Evolutionary conservation across 1,284 basidiomycete species (phyloP), one percentile per base, ranked within the genome.

Genomic region (Athelia psychrophila): DNA sequence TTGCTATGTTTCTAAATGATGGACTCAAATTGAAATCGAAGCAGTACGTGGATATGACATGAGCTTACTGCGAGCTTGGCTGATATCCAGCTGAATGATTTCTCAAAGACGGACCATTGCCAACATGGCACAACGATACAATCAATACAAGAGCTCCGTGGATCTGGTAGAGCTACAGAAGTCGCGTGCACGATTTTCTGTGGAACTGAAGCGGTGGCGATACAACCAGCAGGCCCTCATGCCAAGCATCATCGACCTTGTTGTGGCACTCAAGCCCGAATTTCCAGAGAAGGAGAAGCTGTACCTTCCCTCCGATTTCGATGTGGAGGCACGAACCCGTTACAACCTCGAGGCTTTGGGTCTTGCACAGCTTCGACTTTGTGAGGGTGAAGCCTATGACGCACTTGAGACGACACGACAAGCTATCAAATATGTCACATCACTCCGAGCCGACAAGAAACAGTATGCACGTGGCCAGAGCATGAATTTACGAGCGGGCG

Each of bases 321-420:
- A 42, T 42, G 6, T n/a, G 6, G 9, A 42, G 6, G 38, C 6
- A n/a, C 38, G 20, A 6, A 6, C 6, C 20, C 38, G n/a, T 5
- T 42, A 42, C 20, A 5, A 22, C 20, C 38, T 42, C 9, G 38
- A 42, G n/a, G n/a, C 6, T 9, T 22, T 42, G 9, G 38, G 16
- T 8, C n/a, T 9, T 6, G 38, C 16, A 22, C n/a, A 54, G 32
- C 9, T 48, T 20, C 24, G 36, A 22, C 40, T 54, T 16, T 46
- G 53, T 16, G 51, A 54, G 24, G 53, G 53, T 6, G 19, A 54
- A 42, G 53, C 53, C 5, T 35, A 54, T 42, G 53, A 54, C 25
- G 50, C 53, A 15, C 27, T 54, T 3, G 16, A 15, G 16, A 13
- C 22, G 13, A 23, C 52, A 16, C 42, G 51, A 23, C 16, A 32